Evolutionary conservation across 2,329 filamentous ascomycete genomes (phyloP).

Genomic region (Phoma sp.): DNA sequence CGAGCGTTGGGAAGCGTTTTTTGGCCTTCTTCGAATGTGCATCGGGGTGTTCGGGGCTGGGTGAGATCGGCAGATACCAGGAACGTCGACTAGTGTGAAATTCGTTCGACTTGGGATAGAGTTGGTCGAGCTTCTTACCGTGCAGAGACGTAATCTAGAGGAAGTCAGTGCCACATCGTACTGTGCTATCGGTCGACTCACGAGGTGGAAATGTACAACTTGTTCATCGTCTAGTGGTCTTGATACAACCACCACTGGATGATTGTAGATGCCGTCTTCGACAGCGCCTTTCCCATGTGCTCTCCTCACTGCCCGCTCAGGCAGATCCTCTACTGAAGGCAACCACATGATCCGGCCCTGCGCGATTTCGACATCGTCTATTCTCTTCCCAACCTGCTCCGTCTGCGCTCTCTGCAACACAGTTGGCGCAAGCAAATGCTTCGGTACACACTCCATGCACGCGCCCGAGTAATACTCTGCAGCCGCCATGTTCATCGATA

Average conservation of each 20-base stretch:
- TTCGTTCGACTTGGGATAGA: conserved; percentile 42
- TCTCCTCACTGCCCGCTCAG: conserved; percentile 33
- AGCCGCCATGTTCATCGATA: conserved; percentile 6
- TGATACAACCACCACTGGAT: conserved; percentile 44
- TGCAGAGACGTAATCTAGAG: conserved; percentile 44
- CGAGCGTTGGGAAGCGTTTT: conserved; percentile 40
- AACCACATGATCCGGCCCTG: conserved; percentile 43
- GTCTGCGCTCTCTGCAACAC: conserved; percentile 16
- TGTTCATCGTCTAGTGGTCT: conserved; percentile 34
- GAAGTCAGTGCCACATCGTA: conserved; percentile 17
- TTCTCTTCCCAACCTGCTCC: conserved; percentile 19
- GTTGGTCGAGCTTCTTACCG: conserved; percentile 40
- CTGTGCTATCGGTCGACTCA: conserved; percentile 21
- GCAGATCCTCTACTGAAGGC: conserved; percentile 36
- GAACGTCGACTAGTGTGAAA: conserved; percentile 41
- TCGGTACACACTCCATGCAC: conserved; percentile 6
- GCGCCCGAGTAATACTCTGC: conserved; percentile 13
- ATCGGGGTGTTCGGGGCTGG: conserved; percentile 41
- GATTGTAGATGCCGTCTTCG: conserved; percentile 44
- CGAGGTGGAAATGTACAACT: conserved; percentile 45
- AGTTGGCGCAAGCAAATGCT: conserved; percentile 5
- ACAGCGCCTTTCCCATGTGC: conserved; percentile 40
- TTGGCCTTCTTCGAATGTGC: conserved; percentile 40
- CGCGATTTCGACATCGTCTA: conserved; percentile 26
- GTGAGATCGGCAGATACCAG: conserved; percentile 44